Conservation (phyloP, 2,329 filamentous ascomycete species). For the Fusarium praegraminearum region DNA sequence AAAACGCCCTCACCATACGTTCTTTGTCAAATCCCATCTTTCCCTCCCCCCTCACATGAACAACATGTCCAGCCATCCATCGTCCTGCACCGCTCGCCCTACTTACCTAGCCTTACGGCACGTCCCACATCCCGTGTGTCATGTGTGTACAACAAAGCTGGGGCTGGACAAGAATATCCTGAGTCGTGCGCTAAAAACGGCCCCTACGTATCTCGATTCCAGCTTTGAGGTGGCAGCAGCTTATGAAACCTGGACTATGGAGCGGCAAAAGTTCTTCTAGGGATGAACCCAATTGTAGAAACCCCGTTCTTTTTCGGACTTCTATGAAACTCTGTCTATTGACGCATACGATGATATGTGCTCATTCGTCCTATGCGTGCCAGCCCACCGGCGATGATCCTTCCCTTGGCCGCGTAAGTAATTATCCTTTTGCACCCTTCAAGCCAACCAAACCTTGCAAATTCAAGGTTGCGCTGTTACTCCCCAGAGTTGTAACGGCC, state of each 20-base stretch:
- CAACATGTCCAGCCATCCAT: neutral
- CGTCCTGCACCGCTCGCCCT: neutral
- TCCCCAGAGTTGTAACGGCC: conserved; percentile 18
- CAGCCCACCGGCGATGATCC: conserved; percentile 10
- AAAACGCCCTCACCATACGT: neutral
- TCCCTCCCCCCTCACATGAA: conserved; percentile 5
- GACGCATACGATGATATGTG: conserved; percentile 27
- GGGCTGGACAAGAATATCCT: conserved; percentile 14
- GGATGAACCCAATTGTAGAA: conserved; percentile 4
- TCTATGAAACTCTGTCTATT: conserved; percentile 17
- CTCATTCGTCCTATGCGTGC: conserved; percentile 1
- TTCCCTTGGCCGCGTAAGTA: conserved; percentile 7
- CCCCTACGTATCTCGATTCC: conserved; percentile 17
- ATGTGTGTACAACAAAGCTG: conserved; percentile 10
- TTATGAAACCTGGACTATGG: neutral
- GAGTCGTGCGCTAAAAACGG: conserved; percentile 15
- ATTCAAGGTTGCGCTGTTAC: conserved; percentile 6
- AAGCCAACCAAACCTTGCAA: conserved; percentile 26
- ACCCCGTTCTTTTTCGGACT: conserved; percentile 8
- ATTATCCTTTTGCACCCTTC: conserved; percentile 17
- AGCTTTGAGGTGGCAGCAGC: conserved; percentile 2
- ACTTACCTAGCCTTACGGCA: conserved; percentile 15
- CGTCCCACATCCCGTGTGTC: conserved; percentile 18
- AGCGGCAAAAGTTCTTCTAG: conserved; percentile 6
- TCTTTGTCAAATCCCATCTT: conserved; percentile 2